These are phyloP conservation scores for Trebouxia sp. DNA, from an alignment of 139 green algal genomes.

Conservation along the genomic window DNA sequence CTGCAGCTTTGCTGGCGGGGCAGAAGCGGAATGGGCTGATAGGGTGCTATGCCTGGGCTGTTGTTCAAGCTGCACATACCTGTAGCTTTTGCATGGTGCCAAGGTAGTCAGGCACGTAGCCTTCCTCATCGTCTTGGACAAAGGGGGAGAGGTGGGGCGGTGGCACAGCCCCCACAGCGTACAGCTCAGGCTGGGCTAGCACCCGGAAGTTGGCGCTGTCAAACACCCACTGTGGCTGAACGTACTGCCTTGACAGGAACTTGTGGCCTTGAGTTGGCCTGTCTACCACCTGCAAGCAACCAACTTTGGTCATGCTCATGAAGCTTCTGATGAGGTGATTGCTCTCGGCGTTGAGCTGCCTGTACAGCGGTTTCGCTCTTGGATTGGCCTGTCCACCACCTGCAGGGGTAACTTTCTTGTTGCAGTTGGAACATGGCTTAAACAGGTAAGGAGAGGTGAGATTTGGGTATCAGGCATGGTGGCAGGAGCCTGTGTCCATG, in stretches of 20 bases:
- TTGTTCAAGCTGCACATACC: conserved; percentile 39
- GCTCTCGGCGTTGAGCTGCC: background rate
- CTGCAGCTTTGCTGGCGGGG: too few species aligned
- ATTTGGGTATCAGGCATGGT: too few species aligned
- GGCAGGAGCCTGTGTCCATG: too few species aligned
- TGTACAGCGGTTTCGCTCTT: background rate
- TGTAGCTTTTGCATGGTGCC: conserved; percentile 77
- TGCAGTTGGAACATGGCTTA: too few species aligned
- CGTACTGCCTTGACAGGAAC: conserved; percentile 81
- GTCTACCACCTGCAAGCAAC: conserved; percentile 63
- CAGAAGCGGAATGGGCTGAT: background rate
- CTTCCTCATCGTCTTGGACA: conserved; percentile 66
- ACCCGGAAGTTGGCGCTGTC: conserved; percentile 90
- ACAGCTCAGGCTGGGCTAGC: conserved; percentile 73
- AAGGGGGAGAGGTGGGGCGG: conserved; percentile 98
- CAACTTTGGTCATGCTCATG: too few species aligned
- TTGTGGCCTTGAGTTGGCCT: conserved; percentile 73
- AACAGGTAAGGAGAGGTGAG: too few species aligned
- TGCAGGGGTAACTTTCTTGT: background rate
- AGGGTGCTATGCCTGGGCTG: background rate
- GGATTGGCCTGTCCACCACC: background rate
- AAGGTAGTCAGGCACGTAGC: conserved; percentile 96
- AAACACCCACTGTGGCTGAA: conserved; percentile 98
- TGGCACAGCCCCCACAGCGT: conserved; percentile 76
- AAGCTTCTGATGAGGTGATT: background rate